Base-by-base conservation (phyloP, 2,329 filamentous ascomycete genomes). In the Aschersonia sp. region DNA sequence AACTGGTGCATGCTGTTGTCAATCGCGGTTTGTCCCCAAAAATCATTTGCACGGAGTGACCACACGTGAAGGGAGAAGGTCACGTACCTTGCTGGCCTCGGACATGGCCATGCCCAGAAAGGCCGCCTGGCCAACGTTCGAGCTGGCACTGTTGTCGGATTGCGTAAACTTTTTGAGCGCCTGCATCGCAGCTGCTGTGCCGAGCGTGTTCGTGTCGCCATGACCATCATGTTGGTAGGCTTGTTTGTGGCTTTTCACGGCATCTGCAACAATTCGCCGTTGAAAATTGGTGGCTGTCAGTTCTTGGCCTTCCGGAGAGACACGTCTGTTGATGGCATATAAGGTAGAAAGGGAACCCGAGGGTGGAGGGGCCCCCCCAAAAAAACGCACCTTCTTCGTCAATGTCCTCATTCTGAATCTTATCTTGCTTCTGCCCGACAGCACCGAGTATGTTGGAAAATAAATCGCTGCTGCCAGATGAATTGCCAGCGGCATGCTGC, bases 31-130 rank as follows among this genome's bases (percentile, higher is more conserved):
- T 37, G 33, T 44, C 42, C 14, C n/a, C 22, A 22, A 22, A 22
- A 22, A 4, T 32, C 41, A 46, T 32, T 31, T 31, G 32, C n/a
- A 30, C 9, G n/a, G 22, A 43, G n/a, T 4, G 5, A 37, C 35
- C 8, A 37, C 8, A 37, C 35, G 12, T 12, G 35, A 5, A 37
- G 35, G 8, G 4, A 5, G 4, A 37, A 9, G 35, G 35, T 5
- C 4, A 56, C 66, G 47, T 52, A 89, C 70, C 72, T 89, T 88
- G 58, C 81, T 82, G 35, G 87, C 89, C 69, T 96, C 84, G 7
- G 76, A 79, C 86, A 96, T 89, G 42, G 89, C 89, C 62, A 94
- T 71, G 5, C 83, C 85, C 52, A 95, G 76, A 59, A 95, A 87
- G 52, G 83, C 77, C 62, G 83, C 87, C 72, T 94, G 82, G 55